Percentiles rank a stretch among this genome's conserved stretches.
phyloP scores from a whole-genome alignment of 2,329 filamentous ascomycete species.

The Ambrosiella beaveri region DNA sequence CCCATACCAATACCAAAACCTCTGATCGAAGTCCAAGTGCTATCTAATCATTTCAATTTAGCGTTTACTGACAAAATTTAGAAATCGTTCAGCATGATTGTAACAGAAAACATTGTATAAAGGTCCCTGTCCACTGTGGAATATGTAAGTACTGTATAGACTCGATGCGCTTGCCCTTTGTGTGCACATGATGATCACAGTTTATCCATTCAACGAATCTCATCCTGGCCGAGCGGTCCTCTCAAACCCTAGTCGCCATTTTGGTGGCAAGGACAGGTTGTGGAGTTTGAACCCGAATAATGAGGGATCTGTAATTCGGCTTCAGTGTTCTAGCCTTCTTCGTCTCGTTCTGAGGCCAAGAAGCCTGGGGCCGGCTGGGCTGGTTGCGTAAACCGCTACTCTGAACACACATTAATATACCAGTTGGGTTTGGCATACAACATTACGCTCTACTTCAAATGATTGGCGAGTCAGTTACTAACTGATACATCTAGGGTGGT shows the following conservation, averaged over 20 bases:
- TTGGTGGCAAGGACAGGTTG: constrained; percentile 49
- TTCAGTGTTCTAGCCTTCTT: constrained; percentile 31
- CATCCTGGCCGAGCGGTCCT: constrained; percentile 53
- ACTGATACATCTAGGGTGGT: too few relatives aligned
- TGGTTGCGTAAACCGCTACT: constrained; percentile 55
- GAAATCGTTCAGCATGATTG: background rate
- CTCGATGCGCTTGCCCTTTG: background rate
- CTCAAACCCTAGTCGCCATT: constrained; percentile 44
- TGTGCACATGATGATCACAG: constrained; percentile 29
- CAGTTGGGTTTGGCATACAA: background rate
- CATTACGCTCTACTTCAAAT: background rate
- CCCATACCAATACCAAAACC: constrained; percentile 37
- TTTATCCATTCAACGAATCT: constrained; percentile 62
- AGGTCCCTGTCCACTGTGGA: too few relatives aligned
- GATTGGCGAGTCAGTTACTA: too few relatives aligned
- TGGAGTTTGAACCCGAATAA: constrained; percentile 41
- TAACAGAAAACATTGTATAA: background rate
- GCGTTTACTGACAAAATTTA: background rate
- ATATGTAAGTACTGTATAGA: background rate
- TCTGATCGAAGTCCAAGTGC: constrained; percentile 3
- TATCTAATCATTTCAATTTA: background rate
- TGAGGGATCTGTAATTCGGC: constrained; percentile 34
- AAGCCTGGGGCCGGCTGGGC: constrained; percentile 35
- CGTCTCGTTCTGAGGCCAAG: constrained; percentile 24
- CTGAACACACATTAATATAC: constrained; percentile 26